Conservation (phyloP, 2,329 filamentous ascomycete genomes). For the Aspergillus alliaceus region DNA sequence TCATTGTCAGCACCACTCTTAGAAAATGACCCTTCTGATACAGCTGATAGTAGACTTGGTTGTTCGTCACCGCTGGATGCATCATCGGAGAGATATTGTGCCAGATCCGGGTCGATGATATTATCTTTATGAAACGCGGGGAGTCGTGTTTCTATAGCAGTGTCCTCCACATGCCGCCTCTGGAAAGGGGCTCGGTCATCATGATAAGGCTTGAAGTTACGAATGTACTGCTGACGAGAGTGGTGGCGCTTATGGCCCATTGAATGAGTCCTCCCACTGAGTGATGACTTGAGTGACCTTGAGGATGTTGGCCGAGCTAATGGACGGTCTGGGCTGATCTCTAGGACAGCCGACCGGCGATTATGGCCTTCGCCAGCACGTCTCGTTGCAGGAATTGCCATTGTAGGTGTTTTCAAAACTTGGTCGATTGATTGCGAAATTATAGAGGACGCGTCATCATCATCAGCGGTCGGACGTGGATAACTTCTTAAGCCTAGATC, state of each 20-base stretch:
- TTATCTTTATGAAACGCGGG: conserved; percentile 98
- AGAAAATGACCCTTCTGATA: conserved; percentile 64
- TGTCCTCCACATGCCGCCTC: conserved; percentile 68
- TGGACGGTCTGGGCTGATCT: conserved; percentile 77
- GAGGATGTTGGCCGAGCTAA: conserved; percentile 91
- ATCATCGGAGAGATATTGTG: conserved; percentile 91
- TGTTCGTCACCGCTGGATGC: conserved; percentile 92
- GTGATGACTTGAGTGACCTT: conserved; percentile 76
- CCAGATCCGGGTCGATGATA: conserved; percentile 95
- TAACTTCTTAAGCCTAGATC: conserved; percentile 57
- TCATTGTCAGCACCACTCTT: conserved; percentile 70
- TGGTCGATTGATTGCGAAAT: conserved; percentile 49
- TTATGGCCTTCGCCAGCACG: conserved; percentile 73
- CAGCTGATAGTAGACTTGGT: conserved; percentile 75
- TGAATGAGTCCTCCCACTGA: conserved; percentile 70
- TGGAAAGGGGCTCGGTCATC: conserved; percentile 89
- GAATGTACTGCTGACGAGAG: conserved; percentile 81
- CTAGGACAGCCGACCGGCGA: conserved; percentile 81
- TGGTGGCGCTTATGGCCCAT: conserved; percentile 81
- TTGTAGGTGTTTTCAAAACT: conserved; percentile 56
- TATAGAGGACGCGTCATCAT: conserved; percentile 48
- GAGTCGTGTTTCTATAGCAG: conserved; percentile 64
- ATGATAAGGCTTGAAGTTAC: conserved; percentile 67
- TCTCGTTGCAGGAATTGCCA: conserved; percentile 65
- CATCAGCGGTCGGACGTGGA: conserved; percentile 45